Conservation (phyloP, 768 basidiomycete species). For the Russula earlei region DNA sequence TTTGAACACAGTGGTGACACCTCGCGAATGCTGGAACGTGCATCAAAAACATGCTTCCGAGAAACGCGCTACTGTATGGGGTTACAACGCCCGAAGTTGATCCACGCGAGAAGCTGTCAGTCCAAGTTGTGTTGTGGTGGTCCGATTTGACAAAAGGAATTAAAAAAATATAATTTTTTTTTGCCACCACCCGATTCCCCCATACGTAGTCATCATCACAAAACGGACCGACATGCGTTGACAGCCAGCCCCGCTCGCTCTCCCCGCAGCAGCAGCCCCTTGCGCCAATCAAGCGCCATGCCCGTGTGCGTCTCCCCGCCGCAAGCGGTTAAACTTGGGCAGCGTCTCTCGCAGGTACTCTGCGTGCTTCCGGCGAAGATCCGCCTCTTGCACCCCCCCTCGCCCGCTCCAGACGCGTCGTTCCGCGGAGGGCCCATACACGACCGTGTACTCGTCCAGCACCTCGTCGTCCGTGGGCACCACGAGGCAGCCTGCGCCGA, state of each 20-base stretch:
- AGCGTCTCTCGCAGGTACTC: slow-evolving; percentile 90
- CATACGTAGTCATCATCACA: too few species aligned
- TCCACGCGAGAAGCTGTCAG: not conserved
- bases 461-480: slow-evolving; percentile 71
- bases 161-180: not conserved
- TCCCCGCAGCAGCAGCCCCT: too few species aligned
- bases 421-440: slow-evolving; percentile 71
- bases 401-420: slow-evolving; percentile 78
- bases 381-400: slow-evolving; percentile 74
- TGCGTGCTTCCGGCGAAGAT: slow-evolving; percentile 76
- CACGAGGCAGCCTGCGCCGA: slow-evolving; percentile 74
- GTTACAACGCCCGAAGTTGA: not conserved
- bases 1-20: too few species aligned
- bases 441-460: slow-evolving; percentile 73
- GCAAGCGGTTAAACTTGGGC: slow-evolving; percentile 76
- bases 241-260: too few species aligned
- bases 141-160: too few species aligned
- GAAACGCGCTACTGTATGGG: not conserved
- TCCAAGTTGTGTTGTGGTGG: not conserved
- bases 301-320: slow-evolving; percentile 17
- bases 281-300: not conserved
- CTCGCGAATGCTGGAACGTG: not conserved
- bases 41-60: not conserved
- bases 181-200: too few species aligned
- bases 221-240: too few species aligned